Conservation (phyloP, 768 basidiomycete genomes). For the Boletus patriciae region DNA sequence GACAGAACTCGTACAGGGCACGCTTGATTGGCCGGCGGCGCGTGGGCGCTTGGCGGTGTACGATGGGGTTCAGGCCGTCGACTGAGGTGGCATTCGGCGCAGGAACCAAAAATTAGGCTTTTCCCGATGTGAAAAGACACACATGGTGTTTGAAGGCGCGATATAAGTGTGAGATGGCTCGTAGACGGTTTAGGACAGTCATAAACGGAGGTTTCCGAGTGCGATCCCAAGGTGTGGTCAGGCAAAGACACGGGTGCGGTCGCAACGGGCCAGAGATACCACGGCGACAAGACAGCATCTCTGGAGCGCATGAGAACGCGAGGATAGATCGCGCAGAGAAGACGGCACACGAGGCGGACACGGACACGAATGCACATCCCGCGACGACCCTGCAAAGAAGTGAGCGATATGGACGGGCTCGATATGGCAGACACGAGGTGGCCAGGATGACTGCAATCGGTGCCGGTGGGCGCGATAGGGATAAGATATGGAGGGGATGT, state of each 20-base stretch:
- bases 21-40: conserved; percentile 75
- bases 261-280: background rate
- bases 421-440: no score
- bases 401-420: background rate
- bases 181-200: no score
- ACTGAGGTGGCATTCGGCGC: conserved; percentile 29
- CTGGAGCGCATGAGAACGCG: conserved; percentile 6
- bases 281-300: background rate
- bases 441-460: background rate
- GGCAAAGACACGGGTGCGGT: background rate
- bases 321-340: background rate
- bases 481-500: background rate
- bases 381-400: conserved; percentile 9
- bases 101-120: conserved; percentile 2
- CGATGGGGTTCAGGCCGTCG: conserved; percentile 86
- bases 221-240: no score
- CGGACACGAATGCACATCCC: background rate
- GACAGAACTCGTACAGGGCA: conserved; percentile 73
- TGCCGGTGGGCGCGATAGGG: conserved; percentile 1
- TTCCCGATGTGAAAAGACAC: conserved; percentile 16
- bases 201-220: no score
- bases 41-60: conserved; percentile 70
- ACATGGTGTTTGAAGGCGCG: background rate
- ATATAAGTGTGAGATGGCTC: background rate
- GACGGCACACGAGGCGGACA: background rate